Evolutionary conservation across 768 basidiomycete species (phyloP).

Genomic region (Antrodiella citrinella): DNA sequence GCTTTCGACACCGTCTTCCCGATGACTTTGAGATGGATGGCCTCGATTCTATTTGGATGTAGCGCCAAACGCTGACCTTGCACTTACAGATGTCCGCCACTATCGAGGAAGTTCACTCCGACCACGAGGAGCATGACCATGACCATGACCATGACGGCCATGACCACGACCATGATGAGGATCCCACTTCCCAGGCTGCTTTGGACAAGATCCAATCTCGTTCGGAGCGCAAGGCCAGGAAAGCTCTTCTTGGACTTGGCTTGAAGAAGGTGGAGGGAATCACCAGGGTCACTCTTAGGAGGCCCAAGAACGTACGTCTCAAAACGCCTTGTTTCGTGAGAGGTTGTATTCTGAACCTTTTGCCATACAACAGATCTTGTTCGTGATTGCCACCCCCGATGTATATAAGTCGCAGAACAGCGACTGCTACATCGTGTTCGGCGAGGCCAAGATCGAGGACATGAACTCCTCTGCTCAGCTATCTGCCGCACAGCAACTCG

Average conservation of each 20-base stretch:
- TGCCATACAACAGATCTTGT: conserved; percentile 54
- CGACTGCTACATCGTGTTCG: conserved; percentile 98
- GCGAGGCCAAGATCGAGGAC: conserved; percentile 94
- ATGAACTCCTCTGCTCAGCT: conserved; percentile 76
- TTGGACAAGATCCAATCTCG: conserved; percentile 93
- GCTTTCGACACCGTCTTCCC: not conserved
- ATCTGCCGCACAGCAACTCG: conserved; percentile 73
- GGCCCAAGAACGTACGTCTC: conserved; percentile 81
- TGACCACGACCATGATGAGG: conserved; percentile 61
- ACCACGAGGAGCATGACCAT: conserved; percentile 44
- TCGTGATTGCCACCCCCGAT: conserved; percentile 89
- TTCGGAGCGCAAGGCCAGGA: conserved; percentile 91
- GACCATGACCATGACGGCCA: conserved; percentile 40
- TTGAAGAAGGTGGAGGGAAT: conserved; percentile 90
- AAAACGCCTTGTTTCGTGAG: not conserved
- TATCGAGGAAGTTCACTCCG: conserved; percentile 78
- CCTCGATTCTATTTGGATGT: conserved; percentile 21
- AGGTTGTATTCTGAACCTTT: not conserved
- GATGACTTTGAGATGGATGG: conserved; percentile 24
- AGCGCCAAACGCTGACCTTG: conserved; percentile 9
- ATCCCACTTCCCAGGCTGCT: conserved; percentile 75
- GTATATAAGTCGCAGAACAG: conserved; percentile 97
- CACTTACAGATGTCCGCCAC: conserved; percentile 61
- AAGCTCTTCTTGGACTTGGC: conserved; percentile 85
- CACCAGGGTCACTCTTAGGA: conserved; percentile 88